Percentiles rank a stretch among this genome's conserved stretches.
These are phyloP conservation scores for Galerina marginata DNA, from an alignment of 768 basidiomycete genomes.

Conservation along the genomic window DNA sequence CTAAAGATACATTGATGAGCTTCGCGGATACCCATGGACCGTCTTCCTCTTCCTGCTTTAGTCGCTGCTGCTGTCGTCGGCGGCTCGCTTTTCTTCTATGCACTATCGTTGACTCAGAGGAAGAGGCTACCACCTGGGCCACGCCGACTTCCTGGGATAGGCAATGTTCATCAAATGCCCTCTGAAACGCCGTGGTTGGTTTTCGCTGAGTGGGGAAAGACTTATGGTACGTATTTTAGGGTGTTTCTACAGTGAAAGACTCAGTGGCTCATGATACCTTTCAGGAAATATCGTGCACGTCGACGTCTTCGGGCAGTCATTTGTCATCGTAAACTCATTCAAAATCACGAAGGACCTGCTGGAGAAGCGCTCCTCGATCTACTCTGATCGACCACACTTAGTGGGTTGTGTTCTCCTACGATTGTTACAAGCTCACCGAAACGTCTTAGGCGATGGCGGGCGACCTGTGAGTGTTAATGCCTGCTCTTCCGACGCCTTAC, in stretches of 20 bases:
- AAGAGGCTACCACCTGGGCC: constrained; percentile 31
- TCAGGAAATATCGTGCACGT: constrained; percentile 44
- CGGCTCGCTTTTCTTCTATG: constrained; percentile 8
- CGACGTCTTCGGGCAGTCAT: constrained; percentile 46
- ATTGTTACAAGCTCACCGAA: background rate
- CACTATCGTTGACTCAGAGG: background rate
- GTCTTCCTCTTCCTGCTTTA: constrained; percentile 1
- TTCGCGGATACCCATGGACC: background rate
- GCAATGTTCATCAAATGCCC: constrained; percentile 29
- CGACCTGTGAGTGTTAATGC: constrained; percentile 11
- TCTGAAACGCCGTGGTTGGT: constrained; percentile 22
- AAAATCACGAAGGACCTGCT: constrained; percentile 45
- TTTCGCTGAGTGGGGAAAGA: constrained; percentile 24
- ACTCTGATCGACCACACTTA: constrained; percentile 51
- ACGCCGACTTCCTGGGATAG: constrained; percentile 24
- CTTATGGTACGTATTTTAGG: constrained; percentile 17
- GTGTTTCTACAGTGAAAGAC: background rate
- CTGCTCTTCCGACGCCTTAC: no score
- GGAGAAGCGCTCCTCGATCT: constrained; percentile 50
- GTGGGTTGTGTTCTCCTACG: constrained; percentile 11
- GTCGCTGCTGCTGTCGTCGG: constrained; percentile 4
- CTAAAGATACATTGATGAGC: no score
- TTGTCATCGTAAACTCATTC: constrained; percentile 42
- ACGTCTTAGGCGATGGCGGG: constrained; percentile 18
- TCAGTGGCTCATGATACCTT: background rate